Evolutionary conservation across 2,329 filamentous ascomycete genomes (phyloP).

Genomic region (Penicillium sp.): DNA sequence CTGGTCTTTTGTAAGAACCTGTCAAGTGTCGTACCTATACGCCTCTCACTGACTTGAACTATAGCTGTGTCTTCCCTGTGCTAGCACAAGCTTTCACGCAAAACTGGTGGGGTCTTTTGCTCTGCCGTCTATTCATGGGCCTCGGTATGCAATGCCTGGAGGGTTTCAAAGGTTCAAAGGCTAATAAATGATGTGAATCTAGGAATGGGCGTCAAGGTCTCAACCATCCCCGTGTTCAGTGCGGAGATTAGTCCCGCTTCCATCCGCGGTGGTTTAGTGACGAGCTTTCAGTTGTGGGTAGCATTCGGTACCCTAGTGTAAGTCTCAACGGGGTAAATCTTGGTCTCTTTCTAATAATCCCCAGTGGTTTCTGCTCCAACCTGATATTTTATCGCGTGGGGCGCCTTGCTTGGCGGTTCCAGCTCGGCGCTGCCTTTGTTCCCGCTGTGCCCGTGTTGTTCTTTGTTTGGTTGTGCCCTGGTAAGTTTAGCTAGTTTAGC

Average conservation of each 20-base stretch:
- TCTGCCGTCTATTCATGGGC: constrained; percentile 29
- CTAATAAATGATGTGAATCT: neutral
- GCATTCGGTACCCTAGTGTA: constrained; percentile 32
- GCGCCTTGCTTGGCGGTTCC: constrained; percentile 14
- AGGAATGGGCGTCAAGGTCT: constrained; percentile 30
- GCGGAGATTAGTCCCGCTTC: constrained; percentile 28
- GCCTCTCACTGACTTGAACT: neutral
- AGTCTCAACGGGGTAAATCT: neutral
- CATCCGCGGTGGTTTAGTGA: constrained; percentile 31
- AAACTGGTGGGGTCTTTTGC: constrained; percentile 28
- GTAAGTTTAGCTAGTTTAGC: neutral
- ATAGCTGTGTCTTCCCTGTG: constrained; percentile 27
- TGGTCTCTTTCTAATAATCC: neutral
- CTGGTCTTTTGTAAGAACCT: constrained; percentile 28
- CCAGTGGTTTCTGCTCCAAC: constrained; percentile 42
- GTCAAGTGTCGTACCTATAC: neutral
- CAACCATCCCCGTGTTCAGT: constrained; percentile 29
- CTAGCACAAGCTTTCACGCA: constrained; percentile 28
- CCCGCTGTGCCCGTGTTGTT: constrained; percentile 44
- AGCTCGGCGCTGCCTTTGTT: constrained; percentile 41
- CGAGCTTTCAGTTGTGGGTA: constrained; percentile 27
- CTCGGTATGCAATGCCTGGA: constrained; percentile 16
- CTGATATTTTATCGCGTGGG: constrained; percentile 23
- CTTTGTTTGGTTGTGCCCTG: constrained; percentile 31
- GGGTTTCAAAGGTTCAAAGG: neutral